Evolutionary conservation across 1,284 basidiomycete species (phyloP).

Genomic region (Thelephora terrestris): DNA sequence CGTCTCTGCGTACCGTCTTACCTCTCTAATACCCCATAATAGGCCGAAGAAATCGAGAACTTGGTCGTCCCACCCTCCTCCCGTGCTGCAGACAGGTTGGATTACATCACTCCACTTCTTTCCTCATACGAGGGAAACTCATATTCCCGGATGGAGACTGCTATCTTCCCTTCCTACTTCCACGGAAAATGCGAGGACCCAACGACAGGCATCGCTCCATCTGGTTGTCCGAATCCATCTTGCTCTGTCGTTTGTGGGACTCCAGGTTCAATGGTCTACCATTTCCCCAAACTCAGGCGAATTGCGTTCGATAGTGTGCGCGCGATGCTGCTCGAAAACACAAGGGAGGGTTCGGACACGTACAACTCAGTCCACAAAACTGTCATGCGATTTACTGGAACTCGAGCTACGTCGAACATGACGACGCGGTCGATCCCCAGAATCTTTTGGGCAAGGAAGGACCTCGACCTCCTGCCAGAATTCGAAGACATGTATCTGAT

Average conservation of each 20-base stretch:
- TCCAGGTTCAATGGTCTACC: conserved; percentile 66
- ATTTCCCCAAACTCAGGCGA: conserved; percentile 38
- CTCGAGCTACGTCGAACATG: not conserved
- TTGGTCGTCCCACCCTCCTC: conserved; percentile 25
- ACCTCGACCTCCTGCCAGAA: conserved; percentile 9
- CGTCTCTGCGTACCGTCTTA: conserved; percentile 1
- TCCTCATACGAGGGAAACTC: conserved; percentile 34
- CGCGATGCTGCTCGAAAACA: conserved; percentile 24
- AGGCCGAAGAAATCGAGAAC: conserved; percentile 30
- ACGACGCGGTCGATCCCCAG: conserved; percentile 5
- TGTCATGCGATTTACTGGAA: conserved; percentile 18
- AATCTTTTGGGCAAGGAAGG: conserved; percentile 5
- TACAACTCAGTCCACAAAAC: conserved; percentile 32
- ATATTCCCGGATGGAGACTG: conserved; percentile 33
- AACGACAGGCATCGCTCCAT: conserved; percentile 41
- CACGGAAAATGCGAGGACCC: conserved; percentile 60
- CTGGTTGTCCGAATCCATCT: conserved; percentile 67
- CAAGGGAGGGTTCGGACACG: conserved; percentile 26
- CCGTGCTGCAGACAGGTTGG: conserved; percentile 20
- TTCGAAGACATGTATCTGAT: conserved; percentile 7
- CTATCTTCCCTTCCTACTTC: conserved; percentile 56
- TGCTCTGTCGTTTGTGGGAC: conserved; percentile 70
- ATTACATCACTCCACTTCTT: conserved; percentile 37
- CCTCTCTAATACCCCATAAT: not conserved
- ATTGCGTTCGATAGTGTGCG: conserved; percentile 42